These are phyloP conservation scores for Aspergillus unguis DNA, from an alignment of 2,329 filamentous ascomycete species.

Conservation along the genomic window DNA sequence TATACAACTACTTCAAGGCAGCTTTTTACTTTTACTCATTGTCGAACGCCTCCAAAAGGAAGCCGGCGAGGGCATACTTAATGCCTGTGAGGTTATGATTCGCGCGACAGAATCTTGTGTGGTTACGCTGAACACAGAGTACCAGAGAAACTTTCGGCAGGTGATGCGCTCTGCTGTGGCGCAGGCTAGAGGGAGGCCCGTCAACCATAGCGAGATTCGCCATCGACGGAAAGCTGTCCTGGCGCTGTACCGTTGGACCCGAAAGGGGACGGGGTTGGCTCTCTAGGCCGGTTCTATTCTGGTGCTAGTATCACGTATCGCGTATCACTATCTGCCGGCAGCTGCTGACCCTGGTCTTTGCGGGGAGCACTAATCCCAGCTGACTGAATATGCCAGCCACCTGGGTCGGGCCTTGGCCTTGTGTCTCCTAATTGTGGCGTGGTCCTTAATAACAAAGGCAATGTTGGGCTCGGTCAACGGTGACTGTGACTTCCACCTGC, in stretches of 20 bases:
- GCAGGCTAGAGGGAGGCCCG: conserved; percentile 78
- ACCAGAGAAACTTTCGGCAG: conserved; percentile 92
- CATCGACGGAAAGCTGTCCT: conserved; percentile 79
- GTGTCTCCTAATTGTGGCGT: too few relatives aligned
- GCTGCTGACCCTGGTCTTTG: not conserved
- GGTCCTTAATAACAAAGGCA: not conserved
- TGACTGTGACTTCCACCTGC: too few relatives aligned
- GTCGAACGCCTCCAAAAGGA: conserved; percentile 85
- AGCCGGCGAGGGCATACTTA: conserved; percentile 79
- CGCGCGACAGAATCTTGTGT: conserved; percentile 90
- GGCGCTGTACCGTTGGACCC: conserved; percentile 84
- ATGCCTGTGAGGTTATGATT: conserved; percentile 88
- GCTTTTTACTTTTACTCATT: conserved; percentile 80
- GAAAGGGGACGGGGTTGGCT: conserved; percentile 83
- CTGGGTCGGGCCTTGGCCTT: not conserved
- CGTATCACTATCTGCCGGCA: not conserved
- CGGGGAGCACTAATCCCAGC: conserved; percentile 7
- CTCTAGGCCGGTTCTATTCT: conserved; percentile 17
- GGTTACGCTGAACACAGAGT: conserved; percentile 87
- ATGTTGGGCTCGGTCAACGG: too few relatives aligned
- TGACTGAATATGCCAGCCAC: not conserved
- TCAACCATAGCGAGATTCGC: conserved; percentile 82
- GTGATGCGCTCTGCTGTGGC: conserved; percentile 90
- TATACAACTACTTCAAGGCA: conserved; percentile 87
- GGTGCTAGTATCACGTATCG: too few relatives aligned